Evolutionary conservation across 1,284 basidiomycete genomes (phyloP).

Genomic region (Rhodofomes roseus): DNA sequence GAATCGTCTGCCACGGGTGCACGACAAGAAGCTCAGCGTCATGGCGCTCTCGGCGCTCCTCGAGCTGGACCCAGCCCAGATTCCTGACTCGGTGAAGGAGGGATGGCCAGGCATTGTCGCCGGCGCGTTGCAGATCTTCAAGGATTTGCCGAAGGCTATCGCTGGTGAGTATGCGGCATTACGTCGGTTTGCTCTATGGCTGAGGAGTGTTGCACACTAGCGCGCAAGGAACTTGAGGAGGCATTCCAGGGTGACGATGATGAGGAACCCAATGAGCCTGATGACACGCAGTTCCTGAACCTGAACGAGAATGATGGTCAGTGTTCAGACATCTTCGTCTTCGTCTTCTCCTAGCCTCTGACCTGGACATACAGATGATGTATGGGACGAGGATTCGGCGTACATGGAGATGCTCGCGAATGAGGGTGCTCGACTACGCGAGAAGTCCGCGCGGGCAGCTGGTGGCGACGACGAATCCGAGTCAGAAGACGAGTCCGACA

Average conservation of each 20-base stretch:
- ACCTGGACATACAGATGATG: constrained; percentile 49
- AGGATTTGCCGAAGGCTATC: constrained; percentile 70
- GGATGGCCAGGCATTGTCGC: constrained; percentile 75
- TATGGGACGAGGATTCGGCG: constrained; percentile 82
- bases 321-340: constrained; percentile 16
- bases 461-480: constrained; percentile 41
- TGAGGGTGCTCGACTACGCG: constrained; percentile 72
- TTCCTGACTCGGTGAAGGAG: constrained; percentile 58
- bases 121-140: constrained; percentile 69
- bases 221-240: constrained; percentile 64
- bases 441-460: constrained; percentile 46
- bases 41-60: constrained; percentile 73
- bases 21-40: constrained; percentile 86
- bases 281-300: constrained; percentile 58
- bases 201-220: constrained; percentile 31
- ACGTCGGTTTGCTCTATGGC: background rate
- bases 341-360: background rate
- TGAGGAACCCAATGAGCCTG: constrained; percentile 52
- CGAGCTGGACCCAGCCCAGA: constrained; percentile 54
- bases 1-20: constrained; percentile 74
- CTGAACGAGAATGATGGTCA: constrained; percentile 70
- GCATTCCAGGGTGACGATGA: constrained; percentile 53
- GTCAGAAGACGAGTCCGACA: constrained; percentile 47
- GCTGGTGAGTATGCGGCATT: constrained; percentile 41
- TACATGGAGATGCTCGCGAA: constrained; percentile 79